Base-by-base conservation (phyloP, 805 yeast genomes). In the Dipodascus albidus region DNA sequence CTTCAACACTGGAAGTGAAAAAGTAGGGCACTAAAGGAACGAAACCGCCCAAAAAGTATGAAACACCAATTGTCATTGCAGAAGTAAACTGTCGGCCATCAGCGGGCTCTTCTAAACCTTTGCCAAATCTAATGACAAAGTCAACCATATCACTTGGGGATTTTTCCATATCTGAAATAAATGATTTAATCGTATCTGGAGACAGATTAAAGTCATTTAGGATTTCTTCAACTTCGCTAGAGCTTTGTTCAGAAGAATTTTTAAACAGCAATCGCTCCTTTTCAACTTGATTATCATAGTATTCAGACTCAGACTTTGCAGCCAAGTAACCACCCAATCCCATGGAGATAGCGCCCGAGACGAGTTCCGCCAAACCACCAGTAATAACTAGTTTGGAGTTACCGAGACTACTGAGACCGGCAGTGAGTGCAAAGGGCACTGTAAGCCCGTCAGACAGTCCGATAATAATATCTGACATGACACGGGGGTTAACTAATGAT, bases 391-490 rank as follows among this genome's bases (percentile, higher is more conserved):
- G 77, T 67, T 80, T 85, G 19, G 96, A 74, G 67, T 87, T 86
- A 52, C 99, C 99, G 52, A 91, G 76, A 1, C 95, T 83, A 0
- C 96, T 85, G 53, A 91, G 77, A 50, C 98, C 99, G 0, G 99
- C 98, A 1, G 98, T 93, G 60, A 93, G 77, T 1, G 99, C 99
- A 75, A 91, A 91, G n/a, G 99, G 99, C 44, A 91, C 99, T 0
- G 98, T 91, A 59, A 91, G 77, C 2, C 99, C 99, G 67, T 91
- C 99, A 31, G 93, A 83, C 51, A 91, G 78, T 2, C 99, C 99
- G 64, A 91, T 91, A 60, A 91, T 88, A 53, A 87, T 76, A 67
- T 91, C 98, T 49, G 93, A 83, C 84, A 91, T 87, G 48, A 90
- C 90, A 67, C 99, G 80, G 6, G 99, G 99, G 21, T 59, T 54